Evolutionary conservation across 2,329 filamentous ascomycete genomes (phyloP), one percentile per base, ranked within the genome.

Genomic region (Colletotrichum aenigma): DNA sequence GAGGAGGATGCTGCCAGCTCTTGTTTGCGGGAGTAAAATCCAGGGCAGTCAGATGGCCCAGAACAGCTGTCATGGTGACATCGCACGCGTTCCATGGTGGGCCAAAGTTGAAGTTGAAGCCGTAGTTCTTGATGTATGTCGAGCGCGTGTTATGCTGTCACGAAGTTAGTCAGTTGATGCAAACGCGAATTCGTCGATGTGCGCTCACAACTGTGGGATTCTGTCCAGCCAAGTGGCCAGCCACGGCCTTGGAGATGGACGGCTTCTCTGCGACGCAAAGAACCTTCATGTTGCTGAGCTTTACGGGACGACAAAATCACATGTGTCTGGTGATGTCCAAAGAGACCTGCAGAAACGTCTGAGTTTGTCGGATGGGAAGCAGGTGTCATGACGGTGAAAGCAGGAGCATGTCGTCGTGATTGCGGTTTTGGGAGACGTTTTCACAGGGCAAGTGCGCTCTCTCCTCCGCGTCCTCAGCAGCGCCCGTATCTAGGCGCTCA

Each of bases 191-290:
- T 21, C 30, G n/a, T 7, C 70, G 15, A 8, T 38, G 16, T 16
- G 52, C 68, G 86, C 93, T 84, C 85, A 97, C 95, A 70, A 91
- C 93, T 83, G 91, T 90, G 74, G 93, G 89, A 21, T 87, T 87
- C 64, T 95, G 95, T 66, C 97, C 96, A 36, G 94, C 94, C 32
- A 99, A 90, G 87, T 98, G 96, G 74, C 93, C 91, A 52, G 97
- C 95, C 66, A 99, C 96, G 48, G 96, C 96, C 85, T 97, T 98
- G 74, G 97, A 95, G 77, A 99, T 98, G 56, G 96, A 98, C 43
- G 96, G 96, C 89, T 99, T 91, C 79, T 91, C 89, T 56, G 89
- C 89, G 79, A 91, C 89, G 78, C 89, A 91, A 15, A 91, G 83
- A 52, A 91, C 86, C 80, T 83, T 89, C 85, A 91, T 91, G 83